phyloP scores from a whole-genome alignment of 2,329 filamentous ascomycete species.

The Diaporthe sp. region DNA sequence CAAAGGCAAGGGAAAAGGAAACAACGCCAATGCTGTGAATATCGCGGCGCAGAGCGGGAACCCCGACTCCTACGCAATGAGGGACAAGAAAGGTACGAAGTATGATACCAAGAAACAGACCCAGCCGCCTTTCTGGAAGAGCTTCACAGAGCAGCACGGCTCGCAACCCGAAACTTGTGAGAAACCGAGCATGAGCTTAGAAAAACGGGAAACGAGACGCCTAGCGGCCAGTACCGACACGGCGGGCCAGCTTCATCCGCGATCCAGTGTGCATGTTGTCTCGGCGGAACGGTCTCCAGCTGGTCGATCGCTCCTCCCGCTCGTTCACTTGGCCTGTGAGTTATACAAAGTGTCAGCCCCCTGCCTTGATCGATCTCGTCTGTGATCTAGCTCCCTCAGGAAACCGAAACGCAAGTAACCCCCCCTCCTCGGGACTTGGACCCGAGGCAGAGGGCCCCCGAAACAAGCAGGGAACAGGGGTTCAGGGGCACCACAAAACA shows the following conservation, averaged over 20 bases:
- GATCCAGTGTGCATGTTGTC: slow-evolving; percentile 28
- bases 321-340: slow-evolving; percentile 60
- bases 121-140: not conserved
- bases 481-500: slow-evolving; percentile 38
- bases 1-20: not conserved
- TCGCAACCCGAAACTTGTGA: not conserved
- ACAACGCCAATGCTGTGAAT: slow-evolving; percentile 12
- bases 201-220: not conserved
- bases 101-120: slow-evolving; percentile 8
- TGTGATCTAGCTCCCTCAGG: not conserved
- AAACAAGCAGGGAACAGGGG: slow-evolving; percentile 6
- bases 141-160: not conserved
- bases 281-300: slow-evolving; percentile 49
- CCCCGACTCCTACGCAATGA: slow-evolving; percentile 3
- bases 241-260: slow-evolving; percentile 32
- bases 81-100: not conserved
- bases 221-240: slow-evolving; percentile 29
- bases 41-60: not conserved
- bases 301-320: slow-evolving; percentile 61
- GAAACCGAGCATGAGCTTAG: not conserved
- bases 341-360: slow-evolving; percentile 35
- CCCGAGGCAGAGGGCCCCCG: slow-evolving; percentile 5
- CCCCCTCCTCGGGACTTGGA: not conserved
- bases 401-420: not conserved
- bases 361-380: not conserved